Evolutionary conservation across 306 rosid genomes (phyloP).

Genomic region (Cyclanthera cordifolia): DNA sequence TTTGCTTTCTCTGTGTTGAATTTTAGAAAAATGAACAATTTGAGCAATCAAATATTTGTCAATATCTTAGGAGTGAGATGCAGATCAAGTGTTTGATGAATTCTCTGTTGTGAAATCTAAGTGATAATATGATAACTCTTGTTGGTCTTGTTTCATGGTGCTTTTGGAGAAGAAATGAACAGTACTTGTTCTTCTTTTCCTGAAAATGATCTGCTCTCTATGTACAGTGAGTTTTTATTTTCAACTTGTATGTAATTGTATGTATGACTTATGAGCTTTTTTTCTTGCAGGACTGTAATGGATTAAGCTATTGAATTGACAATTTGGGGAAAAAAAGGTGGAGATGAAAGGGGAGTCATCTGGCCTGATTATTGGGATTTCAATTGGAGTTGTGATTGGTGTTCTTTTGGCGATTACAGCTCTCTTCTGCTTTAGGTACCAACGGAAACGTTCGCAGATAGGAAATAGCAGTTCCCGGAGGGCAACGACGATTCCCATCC

Average conservation of each 20-base stretch:
- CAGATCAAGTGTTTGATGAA: constrained; percentile 5
- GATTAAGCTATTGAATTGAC: constrained; percentile 36
- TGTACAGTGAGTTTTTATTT: not conserved
- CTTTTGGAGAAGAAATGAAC: constrained; percentile 8
- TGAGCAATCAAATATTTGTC: not conserved
- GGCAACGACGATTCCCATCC: constrained; percentile 75
- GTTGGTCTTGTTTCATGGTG: not conserved
- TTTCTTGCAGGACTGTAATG: constrained; percentile 41
- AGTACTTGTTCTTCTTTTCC: not conserved
- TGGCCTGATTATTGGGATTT: constrained; percentile 83
- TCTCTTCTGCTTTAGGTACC: constrained; percentile 67
- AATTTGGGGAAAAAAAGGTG: constrained; percentile 16
- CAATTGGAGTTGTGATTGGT: constrained; percentile 90
- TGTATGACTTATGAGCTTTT: not conserved
- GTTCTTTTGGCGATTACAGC: constrained; percentile 67
- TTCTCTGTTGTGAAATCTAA: not conserved
- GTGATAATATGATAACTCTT: not conserved
- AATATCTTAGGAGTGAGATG: not conserved
- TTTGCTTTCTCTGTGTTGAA: not conserved
- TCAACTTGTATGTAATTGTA: not conserved
- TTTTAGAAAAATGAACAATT: not conserved
- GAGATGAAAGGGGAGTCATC: constrained; percentile 77
- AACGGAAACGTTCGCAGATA: constrained; percentile 72
- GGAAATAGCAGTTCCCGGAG: constrained; percentile 93
- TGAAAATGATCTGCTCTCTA: not conserved